phyloP scores from a whole-genome alignment of 2,329 filamentous ascomycete genomes.

The Ambrosiella xylebori region DNA sequence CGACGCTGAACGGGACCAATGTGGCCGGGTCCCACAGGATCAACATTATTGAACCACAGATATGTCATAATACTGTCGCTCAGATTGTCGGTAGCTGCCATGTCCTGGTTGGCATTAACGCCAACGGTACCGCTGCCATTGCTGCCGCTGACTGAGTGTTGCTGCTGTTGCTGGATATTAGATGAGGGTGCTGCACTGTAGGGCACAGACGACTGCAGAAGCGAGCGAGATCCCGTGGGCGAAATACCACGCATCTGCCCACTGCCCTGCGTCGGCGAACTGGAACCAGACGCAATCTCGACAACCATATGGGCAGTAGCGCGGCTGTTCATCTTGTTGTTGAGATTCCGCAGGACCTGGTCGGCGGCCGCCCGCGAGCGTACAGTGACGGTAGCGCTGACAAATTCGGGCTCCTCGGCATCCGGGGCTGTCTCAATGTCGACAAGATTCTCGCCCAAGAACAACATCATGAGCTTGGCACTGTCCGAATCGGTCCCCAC shows the following conservation, averaged over 20 bases:
- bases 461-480: slow-evolving; percentile 10
- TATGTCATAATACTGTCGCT: slow-evolving; percentile 13
- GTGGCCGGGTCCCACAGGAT: slow-evolving; percentile 17
- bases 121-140: slow-evolving; percentile 50
- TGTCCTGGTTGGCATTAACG: slow-evolving; percentile 54
- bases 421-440: slow-evolving; percentile 7
- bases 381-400: slow-evolving; percentile 7
- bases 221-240: slow-evolving; percentile 2
- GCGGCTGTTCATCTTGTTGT: slow-evolving; percentile 11
- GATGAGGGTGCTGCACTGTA: slow-evolving; percentile 6
- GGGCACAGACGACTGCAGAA: slow-evolving; percentile 4
- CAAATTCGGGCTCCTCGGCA: slow-evolving; percentile 5
- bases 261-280: slow-evolving; percentile 8
- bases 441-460: slow-evolving; percentile 10
- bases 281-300: slow-evolving; percentile 7
- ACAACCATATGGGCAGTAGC: slow-evolving; percentile 8
- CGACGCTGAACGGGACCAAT: slow-evolving; percentile 28
- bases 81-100: neutral
- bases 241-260: slow-evolving; percentile 8
- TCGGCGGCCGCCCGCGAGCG: slow-evolving; percentile 10
- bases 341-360: slow-evolving; percentile 8
- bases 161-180: slow-evolving; percentile 37
- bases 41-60: slow-evolving; percentile 17
- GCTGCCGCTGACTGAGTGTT: slow-evolving; percentile 43
- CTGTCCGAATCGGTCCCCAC: slow-evolving; percentile 4